A percentile compares a stretch with the other conserved stretches of the same genome.
Conservation (phyloP, 2,329 filamentous ascomycete genomes). For the Sporothrix protearum region DNA sequence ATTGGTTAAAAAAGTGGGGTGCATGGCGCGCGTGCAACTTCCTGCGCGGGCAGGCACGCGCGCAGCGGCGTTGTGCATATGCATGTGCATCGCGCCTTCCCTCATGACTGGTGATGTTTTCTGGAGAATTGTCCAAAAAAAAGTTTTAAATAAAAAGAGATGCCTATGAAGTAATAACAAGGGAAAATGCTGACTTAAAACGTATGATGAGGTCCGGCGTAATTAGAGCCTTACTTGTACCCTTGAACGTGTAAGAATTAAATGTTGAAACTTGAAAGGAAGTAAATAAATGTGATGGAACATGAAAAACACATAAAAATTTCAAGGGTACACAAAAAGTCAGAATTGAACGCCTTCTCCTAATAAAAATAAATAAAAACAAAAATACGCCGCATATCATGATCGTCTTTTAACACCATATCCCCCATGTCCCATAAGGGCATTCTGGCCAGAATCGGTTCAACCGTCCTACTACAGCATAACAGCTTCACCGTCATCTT, state of each 20-base stretch:
- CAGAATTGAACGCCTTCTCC: neutral
- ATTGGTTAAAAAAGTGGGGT: constrained; percentile 11
- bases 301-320: neutral
- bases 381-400: neutral
- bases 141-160: neutral
- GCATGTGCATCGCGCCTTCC: constrained; percentile 3
- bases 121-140: no score
- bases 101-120: constrained; percentile 4
- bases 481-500: constrained; percentile 54
- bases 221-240: neutral
- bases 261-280: neutral
- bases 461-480: constrained; percentile 36
- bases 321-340: neutral
- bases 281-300: neutral
- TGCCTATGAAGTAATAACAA: neutral
- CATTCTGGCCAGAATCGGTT: neutral
- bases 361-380: neutral
- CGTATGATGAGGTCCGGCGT: neutral
- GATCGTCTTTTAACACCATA: neutral
- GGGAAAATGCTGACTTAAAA: no score
- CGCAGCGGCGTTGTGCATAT: neutral
- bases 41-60: neutral
- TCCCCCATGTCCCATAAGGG: neutral
- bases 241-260: neutral
- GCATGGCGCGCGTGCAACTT: neutral